phyloP scores from a whole-genome alignment of 192 early-diverging fungal species.

The Podila epigama region DNA sequence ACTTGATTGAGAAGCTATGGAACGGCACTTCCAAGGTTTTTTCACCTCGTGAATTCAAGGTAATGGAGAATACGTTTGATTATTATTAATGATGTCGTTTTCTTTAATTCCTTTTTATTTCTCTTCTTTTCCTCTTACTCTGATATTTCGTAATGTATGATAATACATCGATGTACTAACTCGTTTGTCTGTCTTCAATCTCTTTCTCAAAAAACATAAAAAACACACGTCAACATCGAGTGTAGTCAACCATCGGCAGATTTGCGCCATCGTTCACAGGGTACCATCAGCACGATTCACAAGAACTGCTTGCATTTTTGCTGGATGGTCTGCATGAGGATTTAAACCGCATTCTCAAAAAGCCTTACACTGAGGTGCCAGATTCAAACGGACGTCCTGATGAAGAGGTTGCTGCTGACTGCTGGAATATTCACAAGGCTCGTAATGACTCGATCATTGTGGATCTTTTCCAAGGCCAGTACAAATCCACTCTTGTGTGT shows the following conservation, averaged over 20 bases:
- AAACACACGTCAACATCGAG: too few relatives aligned
- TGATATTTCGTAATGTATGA: too few relatives aligned
- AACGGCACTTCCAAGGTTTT: slow-evolving; percentile 55
- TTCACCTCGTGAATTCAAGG: slow-evolving; percentile 84
- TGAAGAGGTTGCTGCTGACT: slow-evolving; percentile 56
- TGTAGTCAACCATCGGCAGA: slow-evolving; percentile 65
- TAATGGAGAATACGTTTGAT: slow-evolving; percentile 9
- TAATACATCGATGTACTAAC: too few relatives aligned
- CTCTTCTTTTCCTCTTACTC: too few relatives aligned
- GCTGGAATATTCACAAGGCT: slow-evolving; percentile 68
- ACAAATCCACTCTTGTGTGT: slow-evolving; percentile 73
- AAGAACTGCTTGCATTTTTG: slow-evolving; percentile 92
- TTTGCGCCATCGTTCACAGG: slow-evolving; percentile 81
- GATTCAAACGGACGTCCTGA: slow-evolving; percentile 48
- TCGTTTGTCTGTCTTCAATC: slow-evolving; percentile 55
- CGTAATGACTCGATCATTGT: slow-evolving; percentile 89
- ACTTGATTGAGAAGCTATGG: slow-evolving; percentile 72
- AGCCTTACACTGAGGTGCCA: slow-evolving; percentile 49
- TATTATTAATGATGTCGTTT: too few relatives aligned
- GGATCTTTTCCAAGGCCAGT: slow-evolving; percentile 91
- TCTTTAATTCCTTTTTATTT: too few relatives aligned
- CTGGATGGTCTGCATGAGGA: slow-evolving; percentile 93
- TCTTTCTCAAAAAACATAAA: slow-evolving; percentile 57
- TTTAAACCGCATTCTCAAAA: slow-evolving; percentile 74
- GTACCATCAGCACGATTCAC: slow-evolving; percentile 95